These are phyloP conservation scores for Acanthamoeba triangularis DNA, from an alignment of 208 protist genomes.

Conservation along the genomic window DNA sequence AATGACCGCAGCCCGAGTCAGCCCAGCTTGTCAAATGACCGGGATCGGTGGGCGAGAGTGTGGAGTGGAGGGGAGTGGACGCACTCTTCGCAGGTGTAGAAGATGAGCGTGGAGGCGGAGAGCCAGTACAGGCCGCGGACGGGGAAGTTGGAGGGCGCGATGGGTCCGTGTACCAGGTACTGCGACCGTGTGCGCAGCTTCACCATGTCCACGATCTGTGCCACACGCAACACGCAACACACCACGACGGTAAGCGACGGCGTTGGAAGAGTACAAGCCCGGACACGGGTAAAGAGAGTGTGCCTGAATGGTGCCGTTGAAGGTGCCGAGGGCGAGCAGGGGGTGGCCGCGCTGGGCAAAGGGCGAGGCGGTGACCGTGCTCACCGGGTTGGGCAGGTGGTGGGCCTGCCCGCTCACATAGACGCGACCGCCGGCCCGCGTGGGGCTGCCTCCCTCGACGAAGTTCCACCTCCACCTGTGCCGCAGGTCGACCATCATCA, in stretches of 20 bases:
- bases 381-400: constrained; percentile 40
- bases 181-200: constrained; percentile 27
- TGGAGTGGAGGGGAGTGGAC: neutral
- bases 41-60: neutral
- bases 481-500: neutral
- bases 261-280: neutral
- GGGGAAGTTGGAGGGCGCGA: constrained; percentile 17
- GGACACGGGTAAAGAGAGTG: neutral
- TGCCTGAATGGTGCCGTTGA: constrained; percentile 60
- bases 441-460: neutral
- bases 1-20: too few relatives aligned
- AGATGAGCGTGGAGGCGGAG: constrained; percentile 36
- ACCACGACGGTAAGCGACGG: neutral
- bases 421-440: neutral
- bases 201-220: constrained; percentile 36
- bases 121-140: constrained; percentile 61
- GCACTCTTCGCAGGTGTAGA: constrained; percentile 67
- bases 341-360: neutral
- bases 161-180: constrained; percentile 10
- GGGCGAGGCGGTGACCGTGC: constrained; percentile 32
- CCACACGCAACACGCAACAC: too few relatives aligned
- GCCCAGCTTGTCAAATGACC: too few relatives aligned
- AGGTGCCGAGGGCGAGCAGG: constrained; percentile 65
- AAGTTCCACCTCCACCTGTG: constrained; percentile 3
- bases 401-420: constrained; percentile 1